Conservation (phyloP, 495 filamentous ascomycete species). For the Hypoxylon crocopeplum region DNA sequence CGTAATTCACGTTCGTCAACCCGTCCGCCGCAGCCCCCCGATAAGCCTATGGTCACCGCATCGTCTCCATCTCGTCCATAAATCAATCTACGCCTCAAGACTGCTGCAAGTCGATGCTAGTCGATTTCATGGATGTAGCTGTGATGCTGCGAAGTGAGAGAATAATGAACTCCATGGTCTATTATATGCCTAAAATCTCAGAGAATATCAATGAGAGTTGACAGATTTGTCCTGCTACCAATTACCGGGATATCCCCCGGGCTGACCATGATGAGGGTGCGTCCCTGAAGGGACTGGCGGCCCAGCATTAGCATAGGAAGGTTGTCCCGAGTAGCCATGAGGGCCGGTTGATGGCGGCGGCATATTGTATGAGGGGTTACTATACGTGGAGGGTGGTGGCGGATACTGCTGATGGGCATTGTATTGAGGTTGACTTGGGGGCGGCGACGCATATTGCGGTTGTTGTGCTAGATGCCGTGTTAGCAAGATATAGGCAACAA, state of each 20-base stretch:
- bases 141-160: slow-evolving; percentile 25
- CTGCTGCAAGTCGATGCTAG: slow-evolving; percentile 4
- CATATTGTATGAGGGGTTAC: slow-evolving; percentile 35
- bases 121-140: slow-evolving; percentile 5
- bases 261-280: slow-evolving; percentile 44
- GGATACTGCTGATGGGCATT: slow-evolving; percentile 41
- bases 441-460: slow-evolving; percentile 37
- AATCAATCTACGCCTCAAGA: slow-evolving; percentile 12
- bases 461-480: slow-evolving; percentile 39
- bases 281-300: slow-evolving; percentile 42
- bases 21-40: neutral
- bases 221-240: slow-evolving; percentile 22
- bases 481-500: slow-evolving; percentile 1
- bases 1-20: slow-evolving; percentile 18
- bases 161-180: slow-evolving; percentile 26
- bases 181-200: slow-evolving; percentile 32
- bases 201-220: slow-evolving; percentile 4
- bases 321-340: slow-evolving; percentile 42
- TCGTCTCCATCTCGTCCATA: slow-evolving; percentile 5
- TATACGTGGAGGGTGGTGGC: slow-evolving; percentile 42
- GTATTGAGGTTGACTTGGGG: slow-evolving; percentile 29
- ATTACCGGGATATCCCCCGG: slow-evolving; percentile 41
- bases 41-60: slow-evolving; percentile 1
- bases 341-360: slow-evolving; percentile 35
- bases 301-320: slow-evolving; percentile 38